A percentile compares a stretch with the other conserved stretches of the same genome.
Evolutionary conservation across 2,329 filamentous ascomycete genomes (phyloP).

Genomic region (Raffaelea albimanens): DNA sequence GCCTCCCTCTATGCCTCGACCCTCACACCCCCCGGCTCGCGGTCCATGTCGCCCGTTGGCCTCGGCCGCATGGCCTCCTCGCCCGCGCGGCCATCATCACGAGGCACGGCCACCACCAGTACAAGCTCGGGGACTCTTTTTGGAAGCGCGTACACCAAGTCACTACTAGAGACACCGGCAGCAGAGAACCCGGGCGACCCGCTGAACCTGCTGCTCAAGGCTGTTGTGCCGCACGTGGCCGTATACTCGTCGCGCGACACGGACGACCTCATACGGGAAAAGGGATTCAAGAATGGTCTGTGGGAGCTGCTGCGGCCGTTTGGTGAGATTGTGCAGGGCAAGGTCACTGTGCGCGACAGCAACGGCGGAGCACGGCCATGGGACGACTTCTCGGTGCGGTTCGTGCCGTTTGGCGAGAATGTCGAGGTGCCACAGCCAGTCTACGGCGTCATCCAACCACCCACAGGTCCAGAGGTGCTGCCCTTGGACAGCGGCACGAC

Average conservation of each 20-base stretch:
- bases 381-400: conserved; percentile 86
- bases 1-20: conserved; percentile 57
- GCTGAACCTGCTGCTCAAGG: conserved; percentile 58
- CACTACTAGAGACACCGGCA: conserved; percentile 19
- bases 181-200: conserved; percentile 10
- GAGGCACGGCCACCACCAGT: not conserved
- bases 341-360: conserved; percentile 84
- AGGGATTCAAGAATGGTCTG: conserved; percentile 75
- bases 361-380: conserved; percentile 72
- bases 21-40: conserved; percentile 57
- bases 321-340: conserved; percentile 78
- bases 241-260: conserved; percentile 83
- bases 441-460: conserved; percentile 21
- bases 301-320: conserved; percentile 84
- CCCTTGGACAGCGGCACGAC: not conserved
- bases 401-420: conserved; percentile 59
- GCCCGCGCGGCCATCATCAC: conserved; percentile 38
- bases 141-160: conserved; percentile 29
- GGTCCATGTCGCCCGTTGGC: conserved; percentile 57
- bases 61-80: conserved; percentile 43
- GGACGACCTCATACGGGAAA: conserved; percentile 67
- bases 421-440: conserved; percentile 40
- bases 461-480: conserved; percentile 6
- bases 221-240: conserved; percentile 83
- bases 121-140: conserved; percentile 15